Base-by-base conservation (phyloP, 2,329 filamentous ascomycete species). In the Botrytis paeoniae region DNA sequence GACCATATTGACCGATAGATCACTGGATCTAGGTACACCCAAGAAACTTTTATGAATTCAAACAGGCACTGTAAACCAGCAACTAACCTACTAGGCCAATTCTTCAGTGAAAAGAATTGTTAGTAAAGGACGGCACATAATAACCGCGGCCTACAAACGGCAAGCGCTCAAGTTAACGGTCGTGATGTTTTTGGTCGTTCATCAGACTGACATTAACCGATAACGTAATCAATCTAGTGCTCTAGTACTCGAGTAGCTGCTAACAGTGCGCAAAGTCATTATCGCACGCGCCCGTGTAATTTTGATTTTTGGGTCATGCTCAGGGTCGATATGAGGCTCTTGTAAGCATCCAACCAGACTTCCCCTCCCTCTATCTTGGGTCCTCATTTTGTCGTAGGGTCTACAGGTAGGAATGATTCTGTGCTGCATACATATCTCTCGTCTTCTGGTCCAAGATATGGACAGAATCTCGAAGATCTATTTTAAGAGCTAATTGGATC, bases 211-310 rank as follows among this genome's bases (percentile, higher is more conserved):
- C 37, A 5, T 63, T 20, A 37, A 62, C 25, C n/a, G 69, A 70
- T 62, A 62, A 70, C 69, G 57, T 70, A 70, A 70, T 54, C 54
- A 29, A 25, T 45, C 20, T 37, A 60, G 29, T 69, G n/a, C 54
- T 29, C 51, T n/a, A 54, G n/a, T 57, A 57, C 51, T 57, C n/a
- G 51, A 57, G 51, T 7, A 57, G 51, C 51, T 45, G 61, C 61
- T 16, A 63, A 43, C 61, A 43, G 35, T 59, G 29, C 54, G n/a
- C 12, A 29, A 22, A 59, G 9, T 69, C 54, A 45, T 37, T n/a
- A 35, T 70, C 51, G 54, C 68, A 70, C 12, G 54, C 54, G 54
- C 54, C 51, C 22, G 20, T 16, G 25, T 25, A 25, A 41, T 35
- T 43, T n/a, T 22, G 14, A 25, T 25, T 60, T 70, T 57, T 43